phyloP scores from a whole-genome alignment of 495 filamentous ascomycete genomes.

The Symbiotaphrina buchneri region DNA sequence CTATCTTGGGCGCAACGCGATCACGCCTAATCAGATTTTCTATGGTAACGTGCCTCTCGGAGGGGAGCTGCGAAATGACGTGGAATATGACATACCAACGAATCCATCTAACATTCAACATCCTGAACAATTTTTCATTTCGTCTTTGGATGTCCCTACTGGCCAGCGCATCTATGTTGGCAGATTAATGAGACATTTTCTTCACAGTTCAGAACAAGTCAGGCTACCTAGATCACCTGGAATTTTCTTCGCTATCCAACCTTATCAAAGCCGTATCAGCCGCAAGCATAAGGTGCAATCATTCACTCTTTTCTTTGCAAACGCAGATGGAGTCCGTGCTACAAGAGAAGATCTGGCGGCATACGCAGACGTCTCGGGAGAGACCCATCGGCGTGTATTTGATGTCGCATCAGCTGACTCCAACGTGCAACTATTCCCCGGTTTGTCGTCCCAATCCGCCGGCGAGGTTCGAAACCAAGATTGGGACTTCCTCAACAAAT shows the following conservation, averaged over 20 bases:
- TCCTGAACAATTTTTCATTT: slow-evolving; percentile 10
- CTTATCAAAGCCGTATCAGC: slow-evolving; percentile 11
- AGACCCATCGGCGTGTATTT: not conserved
- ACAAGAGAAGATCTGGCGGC: slow-evolving; percentile 5
- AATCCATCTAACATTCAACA: too few relatives aligned
- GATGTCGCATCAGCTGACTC: not conserved
- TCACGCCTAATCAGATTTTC: slow-evolving; percentile 3
- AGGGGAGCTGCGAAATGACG: not conserved
- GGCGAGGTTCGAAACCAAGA: slow-evolving; percentile 9
- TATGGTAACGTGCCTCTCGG: slow-evolving; percentile 5
- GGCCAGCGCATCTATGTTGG: slow-evolving; percentile 20
- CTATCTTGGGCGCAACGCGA: slow-evolving; percentile 1
- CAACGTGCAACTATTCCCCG: not conserved
- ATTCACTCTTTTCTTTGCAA: slow-evolving; percentile 7
- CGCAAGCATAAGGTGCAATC: slow-evolving; percentile 4
- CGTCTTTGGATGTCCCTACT: slow-evolving; percentile 6
- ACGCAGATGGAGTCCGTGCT: not conserved
- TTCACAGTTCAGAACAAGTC: slow-evolving; percentile 9
- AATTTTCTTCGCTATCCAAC: slow-evolving; percentile 11
- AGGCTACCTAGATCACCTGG: slow-evolving; percentile 7
- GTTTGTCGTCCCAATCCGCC: not conserved
- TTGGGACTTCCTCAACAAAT: slow-evolving; percentile 22
- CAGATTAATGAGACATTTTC: slow-evolving; percentile 14
- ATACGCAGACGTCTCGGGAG: not conserved
- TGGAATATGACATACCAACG: slow-evolving; percentile 2